Evolutionary conservation across 192 early-diverging fungal genomes (phyloP).

Genomic region (Coemansia erecta): DNA sequence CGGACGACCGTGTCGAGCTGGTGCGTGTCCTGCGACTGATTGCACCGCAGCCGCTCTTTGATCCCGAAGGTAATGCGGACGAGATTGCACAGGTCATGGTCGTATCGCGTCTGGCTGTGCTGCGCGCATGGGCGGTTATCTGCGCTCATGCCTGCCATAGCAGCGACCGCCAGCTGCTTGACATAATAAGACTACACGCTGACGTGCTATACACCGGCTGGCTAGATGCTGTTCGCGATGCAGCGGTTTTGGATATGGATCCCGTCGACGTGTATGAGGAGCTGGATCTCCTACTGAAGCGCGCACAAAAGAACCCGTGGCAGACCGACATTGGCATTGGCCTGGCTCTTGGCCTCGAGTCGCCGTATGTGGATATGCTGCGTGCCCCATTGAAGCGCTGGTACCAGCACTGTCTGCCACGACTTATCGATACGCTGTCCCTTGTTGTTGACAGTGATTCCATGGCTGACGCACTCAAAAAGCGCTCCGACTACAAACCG

Average conservation of each 20-base stretch:
- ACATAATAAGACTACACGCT: slow-evolving; percentile 21
- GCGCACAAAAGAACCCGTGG: not conserved
- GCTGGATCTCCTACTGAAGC: not conserved
- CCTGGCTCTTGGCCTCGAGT: slow-evolving; percentile 33
- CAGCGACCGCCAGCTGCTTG: slow-evolving; percentile 6
- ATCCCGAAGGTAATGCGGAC: not conserved
- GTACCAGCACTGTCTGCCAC: slow-evolving; percentile 31
- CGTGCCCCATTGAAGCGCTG: slow-evolving; percentile 11
- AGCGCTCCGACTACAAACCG: not conserved
- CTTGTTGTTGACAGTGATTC: not conserved
- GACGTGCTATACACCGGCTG: slow-evolving; percentile 24
- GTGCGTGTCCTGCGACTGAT: slow-evolving; percentile 33
- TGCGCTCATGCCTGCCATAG: not conserved
- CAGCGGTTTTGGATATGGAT: slow-evolving; percentile 17
- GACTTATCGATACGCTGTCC: slow-evolving; percentile 14
- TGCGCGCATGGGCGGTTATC: slow-evolving; percentile 30
- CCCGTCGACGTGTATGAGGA: slow-evolving; percentile 16
- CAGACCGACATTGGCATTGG: slow-evolving; percentile 17
- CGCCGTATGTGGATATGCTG: slow-evolving; percentile 24
- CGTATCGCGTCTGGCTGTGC: slow-evolving; percentile 12
- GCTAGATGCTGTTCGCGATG: slow-evolving; percentile 37
- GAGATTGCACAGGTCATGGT: slow-evolving; percentile 24
- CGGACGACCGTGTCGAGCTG: slow-evolving; percentile 14
- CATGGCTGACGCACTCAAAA: not conserved
- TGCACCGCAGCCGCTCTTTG: slow-evolving; percentile 28